Evolutionary conservation across 2,329 filamentous ascomycete species (phyloP).

Genomic region (Trichoderma breve): DNA sequence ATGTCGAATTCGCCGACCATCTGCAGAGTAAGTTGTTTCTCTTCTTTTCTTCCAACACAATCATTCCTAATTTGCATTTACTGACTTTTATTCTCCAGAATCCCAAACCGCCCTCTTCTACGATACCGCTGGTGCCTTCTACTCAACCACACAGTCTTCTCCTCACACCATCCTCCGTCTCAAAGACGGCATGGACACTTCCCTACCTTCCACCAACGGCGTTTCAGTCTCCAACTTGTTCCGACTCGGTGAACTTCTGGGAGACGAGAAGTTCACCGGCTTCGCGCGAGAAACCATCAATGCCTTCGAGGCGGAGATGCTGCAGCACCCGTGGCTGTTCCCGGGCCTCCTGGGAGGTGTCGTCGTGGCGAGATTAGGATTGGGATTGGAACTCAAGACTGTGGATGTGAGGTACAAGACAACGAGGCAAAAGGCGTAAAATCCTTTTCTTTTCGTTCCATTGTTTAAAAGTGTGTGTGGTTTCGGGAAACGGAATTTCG

Average conservation of each 20-base stretch:
- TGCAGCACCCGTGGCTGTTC: conserved; percentile 92
- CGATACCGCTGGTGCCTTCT: conserved; percentile 69
- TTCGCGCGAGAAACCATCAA: conserved; percentile 72
- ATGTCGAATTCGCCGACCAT: conserved; percentile 76
- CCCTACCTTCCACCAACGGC: conserved; percentile 86
- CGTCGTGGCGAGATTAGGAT: conserved; percentile 70
- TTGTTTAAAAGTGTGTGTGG: background rate
- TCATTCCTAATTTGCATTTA: background rate
- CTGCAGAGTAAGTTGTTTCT: conserved; percentile 61
- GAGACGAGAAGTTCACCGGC: conserved; percentile 60
- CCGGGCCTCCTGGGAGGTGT: conserved; percentile 74
- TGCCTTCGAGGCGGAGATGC: conserved; percentile 86
- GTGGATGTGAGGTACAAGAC: conserved; percentile 29
- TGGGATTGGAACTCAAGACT: conserved; percentile 55
- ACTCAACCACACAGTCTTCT: conserved; percentile 62
- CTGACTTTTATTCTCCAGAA: conserved; percentile 43
- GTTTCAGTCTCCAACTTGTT: conserved; percentile 86
- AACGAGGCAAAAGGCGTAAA: conserved; percentile 25
- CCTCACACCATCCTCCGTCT: conserved; percentile 76
- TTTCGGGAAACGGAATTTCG: background rate
- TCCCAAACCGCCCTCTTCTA: conserved; percentile 76
- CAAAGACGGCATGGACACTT: conserved; percentile 93
- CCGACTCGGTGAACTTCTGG: conserved; percentile 68
- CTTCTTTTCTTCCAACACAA: background rate
- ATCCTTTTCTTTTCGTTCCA: background rate